These are phyloP conservation scores for Wickerhamiella azymoides DNA, from an alignment of 805 yeast species.

Conservation along the genomic window DNA sequence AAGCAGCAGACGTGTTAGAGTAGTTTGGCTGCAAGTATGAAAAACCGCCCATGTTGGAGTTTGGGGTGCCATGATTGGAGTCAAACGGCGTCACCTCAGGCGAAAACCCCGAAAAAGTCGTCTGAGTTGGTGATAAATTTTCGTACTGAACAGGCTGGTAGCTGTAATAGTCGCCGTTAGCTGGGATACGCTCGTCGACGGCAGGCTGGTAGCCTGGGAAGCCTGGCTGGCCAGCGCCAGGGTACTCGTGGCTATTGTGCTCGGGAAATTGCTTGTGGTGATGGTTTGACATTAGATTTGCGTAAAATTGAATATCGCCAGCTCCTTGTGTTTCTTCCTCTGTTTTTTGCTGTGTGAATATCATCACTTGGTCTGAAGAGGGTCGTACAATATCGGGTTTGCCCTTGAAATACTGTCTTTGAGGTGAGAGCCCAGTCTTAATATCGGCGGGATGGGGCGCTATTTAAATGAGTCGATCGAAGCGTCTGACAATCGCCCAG, in stretches of 20 bases:
- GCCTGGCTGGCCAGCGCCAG: neutral
- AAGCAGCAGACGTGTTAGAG: neutral
- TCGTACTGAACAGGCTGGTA: neutral
- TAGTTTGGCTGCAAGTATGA: neutral
- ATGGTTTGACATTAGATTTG: conserved; percentile 3
- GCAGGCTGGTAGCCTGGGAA: neutral
- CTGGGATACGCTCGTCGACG: neutral
- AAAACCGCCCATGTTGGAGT: neutral
- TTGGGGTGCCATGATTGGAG: neutral
- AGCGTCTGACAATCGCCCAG: neutral
- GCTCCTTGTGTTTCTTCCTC: neutral
- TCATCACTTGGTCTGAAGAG: neutral
- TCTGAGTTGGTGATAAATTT: neutral
- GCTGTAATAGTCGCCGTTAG: neutral
- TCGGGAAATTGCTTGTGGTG: conserved; percentile 1
- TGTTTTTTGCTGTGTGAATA: neutral
- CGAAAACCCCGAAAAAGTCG: neutral
- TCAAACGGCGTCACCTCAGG: neutral
- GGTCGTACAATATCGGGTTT: neutral
- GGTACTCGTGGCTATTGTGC: neutral
- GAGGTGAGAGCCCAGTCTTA: no score
- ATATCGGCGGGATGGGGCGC: neutral
- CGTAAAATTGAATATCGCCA: neutral
- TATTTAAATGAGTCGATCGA: neutral
- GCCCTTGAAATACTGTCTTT: neutral